phyloP scores from a whole-genome alignment of 345 rosid species.

The Salix viminalis region DNA sequence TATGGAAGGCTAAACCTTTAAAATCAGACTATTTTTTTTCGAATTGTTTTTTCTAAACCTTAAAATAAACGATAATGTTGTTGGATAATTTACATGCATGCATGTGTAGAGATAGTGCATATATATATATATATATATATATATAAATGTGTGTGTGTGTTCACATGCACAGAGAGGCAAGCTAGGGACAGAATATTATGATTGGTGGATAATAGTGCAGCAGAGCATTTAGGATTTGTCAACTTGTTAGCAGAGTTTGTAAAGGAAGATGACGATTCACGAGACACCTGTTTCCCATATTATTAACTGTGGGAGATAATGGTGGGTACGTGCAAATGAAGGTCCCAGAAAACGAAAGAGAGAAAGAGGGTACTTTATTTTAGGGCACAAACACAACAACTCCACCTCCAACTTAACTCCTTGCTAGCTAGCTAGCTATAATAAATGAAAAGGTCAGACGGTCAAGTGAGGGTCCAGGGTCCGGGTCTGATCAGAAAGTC shows the following conservation, averaged over 20 bases:
- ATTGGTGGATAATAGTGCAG: neutral
- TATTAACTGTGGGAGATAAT: neutral
- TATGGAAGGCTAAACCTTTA: no score
- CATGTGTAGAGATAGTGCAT: neutral
- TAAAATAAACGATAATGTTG: neutral
- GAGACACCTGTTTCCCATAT: conserved; percentile 21
- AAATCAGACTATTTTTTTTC: no score
- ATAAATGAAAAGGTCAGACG: conserved; percentile 42
- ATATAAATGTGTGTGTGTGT: no score
- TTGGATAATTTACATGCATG: neutral
- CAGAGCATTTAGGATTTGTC: conserved; percentile 19
- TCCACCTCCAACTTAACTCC: conserved; percentile 1
- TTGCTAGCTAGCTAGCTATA: neutral
- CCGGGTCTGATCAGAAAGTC: conserved; percentile 49
- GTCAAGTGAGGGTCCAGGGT: conserved; percentile 50
- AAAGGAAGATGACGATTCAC: conserved; percentile 21
- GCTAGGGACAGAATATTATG: neutral
- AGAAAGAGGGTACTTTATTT: neutral
- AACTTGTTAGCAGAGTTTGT: conserved; percentile 23
- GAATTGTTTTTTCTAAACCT: neutral
- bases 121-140: neutral
- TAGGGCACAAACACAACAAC: conserved; percentile 8
- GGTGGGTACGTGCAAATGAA: neutral
- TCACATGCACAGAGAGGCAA: conserved; percentile 7
- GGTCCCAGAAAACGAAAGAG: neutral